A percentile compares a stretch with the other conserved stretches of the same genome.
Evolutionary conservation across 2,329 filamentous ascomycete species (phyloP).

Genomic region (Fusarium sp.): DNA sequence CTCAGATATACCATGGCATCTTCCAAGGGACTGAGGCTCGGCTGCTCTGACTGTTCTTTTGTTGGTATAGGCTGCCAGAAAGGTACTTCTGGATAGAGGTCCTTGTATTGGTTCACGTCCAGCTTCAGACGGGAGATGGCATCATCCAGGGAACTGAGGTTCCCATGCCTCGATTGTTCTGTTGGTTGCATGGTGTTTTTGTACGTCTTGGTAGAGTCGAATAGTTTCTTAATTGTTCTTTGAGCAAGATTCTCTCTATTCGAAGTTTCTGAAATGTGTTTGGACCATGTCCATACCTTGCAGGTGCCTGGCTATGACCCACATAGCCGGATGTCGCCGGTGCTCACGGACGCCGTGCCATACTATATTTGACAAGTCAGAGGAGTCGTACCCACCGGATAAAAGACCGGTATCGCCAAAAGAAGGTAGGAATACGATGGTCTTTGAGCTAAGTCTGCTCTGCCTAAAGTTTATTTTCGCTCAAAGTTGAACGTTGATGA

Average conservation of each 20-base stretch:
- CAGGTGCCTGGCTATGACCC: not conserved
- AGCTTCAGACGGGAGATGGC: not conserved
- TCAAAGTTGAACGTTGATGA: rapidly evolving
- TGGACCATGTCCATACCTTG: not conserved
- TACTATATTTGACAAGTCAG: not conserved
- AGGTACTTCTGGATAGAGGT: not conserved
- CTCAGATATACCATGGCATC: not conserved
- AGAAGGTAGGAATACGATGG: not conserved
- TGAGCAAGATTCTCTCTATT: not conserved
- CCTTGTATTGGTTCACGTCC: not conserved
- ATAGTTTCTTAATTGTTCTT: not conserved
- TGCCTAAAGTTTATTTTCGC: not conserved
- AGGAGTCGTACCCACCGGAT: not conserved
- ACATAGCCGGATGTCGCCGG: not conserved
- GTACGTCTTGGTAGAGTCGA: too few relatives aligned
- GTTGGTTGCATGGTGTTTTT: not conserved
- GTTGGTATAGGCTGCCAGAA: not conserved
- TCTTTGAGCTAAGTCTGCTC: too few relatives aligned
- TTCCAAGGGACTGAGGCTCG: not conserved
- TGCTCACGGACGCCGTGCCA: not conserved
- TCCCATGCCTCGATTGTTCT: too few relatives aligned
- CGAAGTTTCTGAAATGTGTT: not conserved
- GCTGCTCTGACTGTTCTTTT: not conserved
- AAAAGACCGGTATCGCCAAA: not conserved
- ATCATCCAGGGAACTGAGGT: not conserved